Conservation (phyloP, 768 basidiomycete species). For the Artomyces pyxidatus region DNA sequence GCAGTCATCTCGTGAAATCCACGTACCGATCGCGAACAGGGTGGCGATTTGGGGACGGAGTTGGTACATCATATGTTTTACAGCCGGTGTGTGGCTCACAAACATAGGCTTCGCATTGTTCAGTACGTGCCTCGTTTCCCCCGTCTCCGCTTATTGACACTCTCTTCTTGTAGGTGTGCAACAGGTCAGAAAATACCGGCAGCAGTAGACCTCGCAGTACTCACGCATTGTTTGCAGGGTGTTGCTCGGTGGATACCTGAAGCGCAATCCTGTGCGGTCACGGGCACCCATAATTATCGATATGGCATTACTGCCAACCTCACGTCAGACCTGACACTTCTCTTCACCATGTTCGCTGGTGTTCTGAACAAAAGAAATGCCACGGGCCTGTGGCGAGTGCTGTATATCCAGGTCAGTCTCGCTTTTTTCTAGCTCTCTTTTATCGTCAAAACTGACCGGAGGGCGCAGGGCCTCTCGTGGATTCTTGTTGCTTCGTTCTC, state of each 20-base stretch:
- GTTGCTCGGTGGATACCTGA: neutral
- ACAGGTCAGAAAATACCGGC: too few species aligned
- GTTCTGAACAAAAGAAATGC: constrained; percentile 4
- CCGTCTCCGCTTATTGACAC: neutral
- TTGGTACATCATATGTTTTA: neutral
- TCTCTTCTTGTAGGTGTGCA: neutral
- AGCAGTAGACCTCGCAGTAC: too few species aligned
- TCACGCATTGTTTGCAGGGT: too few species aligned
- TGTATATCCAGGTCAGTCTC: constrained; percentile 2
- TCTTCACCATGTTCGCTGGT: neutral
- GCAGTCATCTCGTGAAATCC: neutral
- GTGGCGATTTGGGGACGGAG: constrained; percentile 5
- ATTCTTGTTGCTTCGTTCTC: neutral
- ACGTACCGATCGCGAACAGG: neutral
- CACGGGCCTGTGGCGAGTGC: constrained; percentile 2
- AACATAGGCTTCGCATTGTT: neutral
- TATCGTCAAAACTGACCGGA: neutral
- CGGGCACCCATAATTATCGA: neutral
- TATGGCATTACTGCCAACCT: constrained; percentile 1
- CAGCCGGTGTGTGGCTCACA: neutral
- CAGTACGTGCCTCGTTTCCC: neutral
- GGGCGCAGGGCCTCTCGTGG: constrained; percentile 1
- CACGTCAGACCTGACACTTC: neutral
- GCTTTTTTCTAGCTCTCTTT: neutral
- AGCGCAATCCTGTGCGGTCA: neutral